phyloP scores from a whole-genome alignment of 2,329 filamentous ascomycete species.

The Knufia petricola region DNA sequence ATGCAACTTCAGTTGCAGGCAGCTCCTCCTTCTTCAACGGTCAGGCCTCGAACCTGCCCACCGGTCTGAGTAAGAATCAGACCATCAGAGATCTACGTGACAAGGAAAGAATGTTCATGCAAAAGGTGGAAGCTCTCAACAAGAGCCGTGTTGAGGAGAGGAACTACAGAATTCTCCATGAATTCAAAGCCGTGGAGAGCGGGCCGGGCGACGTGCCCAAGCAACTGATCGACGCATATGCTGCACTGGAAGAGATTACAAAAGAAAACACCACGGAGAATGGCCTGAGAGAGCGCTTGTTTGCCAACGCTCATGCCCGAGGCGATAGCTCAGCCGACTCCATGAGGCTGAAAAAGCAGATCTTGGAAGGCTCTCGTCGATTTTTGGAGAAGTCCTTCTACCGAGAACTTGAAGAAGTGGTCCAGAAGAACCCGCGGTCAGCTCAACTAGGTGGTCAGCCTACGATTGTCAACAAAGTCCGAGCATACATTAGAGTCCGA shows the following conservation, averaged over 20 bases:
- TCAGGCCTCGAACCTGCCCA: conserved; percentile 53
- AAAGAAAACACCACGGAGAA: conserved; percentile 56
- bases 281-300: conserved; percentile 65
- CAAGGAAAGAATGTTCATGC: conserved; percentile 72
- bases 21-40: conserved; percentile 52
- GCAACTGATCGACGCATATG: conserved; percentile 73
- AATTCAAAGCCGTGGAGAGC: conserved; percentile 65
- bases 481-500: conserved; percentile 79
- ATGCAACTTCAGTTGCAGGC: conserved; percentile 56
- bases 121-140: conserved; percentile 72
- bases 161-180: conserved; percentile 60
- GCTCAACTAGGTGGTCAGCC: conserved; percentile 84
- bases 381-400: conserved; percentile 78
- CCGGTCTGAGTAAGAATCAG: conserved; percentile 40
- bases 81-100: conserved; percentile 71
- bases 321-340: conserved; percentile 57
- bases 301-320: conserved; percentile 66
- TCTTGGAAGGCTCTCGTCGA: conserved; percentile 66
- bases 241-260: conserved; percentile 68
- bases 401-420: conserved; percentile 62
- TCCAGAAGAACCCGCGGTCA: conserved; percentile 76
- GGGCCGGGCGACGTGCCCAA: conserved; percentile 60
- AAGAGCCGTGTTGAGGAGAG: conserved; percentile 55
- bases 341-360: conserved; percentile 63
- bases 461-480: conserved; percentile 79